Base-by-base conservation (phyloP, 179 eudicot species). In the Gypsophila paniculata region DNA sequence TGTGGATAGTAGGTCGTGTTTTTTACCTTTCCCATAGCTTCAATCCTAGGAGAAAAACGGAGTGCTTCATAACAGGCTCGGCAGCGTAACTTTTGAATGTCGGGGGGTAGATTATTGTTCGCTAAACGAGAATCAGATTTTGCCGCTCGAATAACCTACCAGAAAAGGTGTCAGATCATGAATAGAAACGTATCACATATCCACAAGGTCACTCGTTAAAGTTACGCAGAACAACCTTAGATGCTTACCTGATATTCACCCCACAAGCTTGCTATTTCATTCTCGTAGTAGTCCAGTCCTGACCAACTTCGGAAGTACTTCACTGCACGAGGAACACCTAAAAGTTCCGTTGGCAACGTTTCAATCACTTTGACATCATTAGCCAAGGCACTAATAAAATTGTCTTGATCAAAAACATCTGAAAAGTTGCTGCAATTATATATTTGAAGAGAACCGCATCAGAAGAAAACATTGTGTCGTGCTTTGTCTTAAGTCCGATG, bases 51-150 rank as follows among this genome's bases (percentile, higher is more conserved):
- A 58, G 96, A 83, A 75, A 92, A 91, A 32, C 91, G 96, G n/a
- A 92, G 95, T 72, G 99, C 97, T 78, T 84, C 82, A 83, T 95
- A 95, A 81, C 96, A 90, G 65, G 97, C 88, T 76, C 97, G 97
- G 22, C 99, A 95, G 2, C 97, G 87, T 74, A 95, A 77, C 83
- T 90, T 95, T 84, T 95, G 99, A 80, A 95, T 81, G 59, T 90
- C 95, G 57, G 88, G 84, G 59, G 99, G 97, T n/a, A 95, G 87
- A 80, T 87, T 78, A 80, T 90, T 95, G 79, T 95, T 95, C 70
- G 99, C 96, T 74, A 91, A 77, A 75, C 99, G 91, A 74, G 97
- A 92, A 85, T 95, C 99, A 63, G 99, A 88, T 72, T 94, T 94
- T 44, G 96, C 96, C 25, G 96, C 99, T 80, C 89, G 92, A 75